phyloP scores from a whole-genome alignment of 2,329 filamentous ascomycete genomes.

The Botrytis porri region DNA sequence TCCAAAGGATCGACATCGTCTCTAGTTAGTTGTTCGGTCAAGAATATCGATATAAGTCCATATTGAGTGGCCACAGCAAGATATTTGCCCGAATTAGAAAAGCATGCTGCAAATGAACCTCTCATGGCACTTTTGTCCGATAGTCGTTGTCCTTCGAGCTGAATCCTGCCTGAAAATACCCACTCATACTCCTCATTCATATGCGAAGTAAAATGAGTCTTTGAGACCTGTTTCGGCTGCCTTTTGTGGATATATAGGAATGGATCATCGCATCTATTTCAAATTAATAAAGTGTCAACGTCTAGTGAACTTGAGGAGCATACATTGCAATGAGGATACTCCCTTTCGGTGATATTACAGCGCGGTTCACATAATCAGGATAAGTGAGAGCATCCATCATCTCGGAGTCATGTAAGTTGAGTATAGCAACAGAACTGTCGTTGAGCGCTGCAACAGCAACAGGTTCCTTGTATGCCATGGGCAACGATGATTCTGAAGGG shows the following conservation, averaged over 20 bases:
- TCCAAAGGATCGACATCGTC: slow-evolving; percentile 59
- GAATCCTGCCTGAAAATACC: slow-evolving; percentile 50
- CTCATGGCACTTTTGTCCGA: slow-evolving; percentile 54
- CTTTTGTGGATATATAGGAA: slow-evolving; percentile 79
- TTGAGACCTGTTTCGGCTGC: slow-evolving; percentile 26
- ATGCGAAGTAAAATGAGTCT: slow-evolving; percentile 27
- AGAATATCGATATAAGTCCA: slow-evolving; percentile 73
- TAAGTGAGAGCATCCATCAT: slow-evolving; percentile 70
- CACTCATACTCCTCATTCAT: slow-evolving; percentile 46
- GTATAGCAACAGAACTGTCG: slow-evolving; percentile 83
- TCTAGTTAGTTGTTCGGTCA: slow-evolving; percentile 50
- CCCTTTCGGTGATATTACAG: slow-evolving; percentile 89
- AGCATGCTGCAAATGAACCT: slow-evolving; percentile 75
- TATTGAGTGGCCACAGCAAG: slow-evolving; percentile 78
- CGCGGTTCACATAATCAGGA: slow-evolving; percentile 86
- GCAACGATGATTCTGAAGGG: slow-evolving; percentile 37
- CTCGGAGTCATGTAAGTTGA: slow-evolving; percentile 67
- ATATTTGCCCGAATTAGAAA: slow-evolving; percentile 67
- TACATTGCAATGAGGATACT: slow-evolving; percentile 70
- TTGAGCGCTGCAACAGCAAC: slow-evolving; percentile 85
- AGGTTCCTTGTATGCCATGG: slow-evolving; percentile 47
- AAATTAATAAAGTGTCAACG: neutral
- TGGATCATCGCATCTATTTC: slow-evolving; percentile 61
- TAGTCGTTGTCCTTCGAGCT: slow-evolving; percentile 56
- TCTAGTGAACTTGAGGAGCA: slow-evolving; percentile 42